Base-by-base conservation (phyloP, 176 grass and related monocot genomes). In the maize (Zea mays) region DNA sequence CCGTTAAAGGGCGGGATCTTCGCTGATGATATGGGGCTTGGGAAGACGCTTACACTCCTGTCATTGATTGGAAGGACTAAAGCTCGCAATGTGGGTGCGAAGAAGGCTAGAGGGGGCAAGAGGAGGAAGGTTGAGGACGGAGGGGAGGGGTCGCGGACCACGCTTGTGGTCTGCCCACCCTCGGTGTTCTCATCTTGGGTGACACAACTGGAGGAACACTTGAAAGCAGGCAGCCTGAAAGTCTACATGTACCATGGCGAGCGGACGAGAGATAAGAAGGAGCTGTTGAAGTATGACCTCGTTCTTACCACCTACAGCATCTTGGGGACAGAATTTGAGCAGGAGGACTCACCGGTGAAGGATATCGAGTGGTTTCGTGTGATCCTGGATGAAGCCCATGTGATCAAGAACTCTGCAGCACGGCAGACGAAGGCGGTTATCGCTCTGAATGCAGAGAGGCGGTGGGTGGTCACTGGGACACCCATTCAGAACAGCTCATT, bases 1-100 rank as follows among this genome's bases (percentile, higher is more conserved):
- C n/a, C n/a, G n/a, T n/a, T n/a, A n/a, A n/a, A n/a, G n/a, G n/a
- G n/a, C n/a, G n/a, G n/a, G n/a, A n/a, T n/a, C n/a, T n/a, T n/a
- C n/a, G n/a, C n/a, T n/a, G n/a, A n/a, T n/a, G n/a, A 21, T 70
- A 98, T 98, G 95, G 95, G 95, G 50, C 85, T 98, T 47, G 95
- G 95, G 10, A 98, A 98, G 86, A 98, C 95, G 1, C 91, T 98
- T 4, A 98, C 91, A 3, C 83, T 98, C 7, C 69, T 98, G 55
- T 86, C 91, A 15, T 75, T 98, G 62, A 90, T 98, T 46, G 91
- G 82, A 5, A 74, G 60, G 27, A 88, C 72, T 54, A 88, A 83
- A 79, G 86, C 9, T 76, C 41, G 42, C n/a, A 73, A 79, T 79
- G 78, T 57, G 47, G 55, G 41, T 43, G 74, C 36, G 40, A 85